A percentile compares a stretch with the other conserved stretches of the same genome.
These are phyloP conservation scores for Perilla frutescens DNA, from an alignment of 257 asterid species.

Conservation along the genomic window DNA sequence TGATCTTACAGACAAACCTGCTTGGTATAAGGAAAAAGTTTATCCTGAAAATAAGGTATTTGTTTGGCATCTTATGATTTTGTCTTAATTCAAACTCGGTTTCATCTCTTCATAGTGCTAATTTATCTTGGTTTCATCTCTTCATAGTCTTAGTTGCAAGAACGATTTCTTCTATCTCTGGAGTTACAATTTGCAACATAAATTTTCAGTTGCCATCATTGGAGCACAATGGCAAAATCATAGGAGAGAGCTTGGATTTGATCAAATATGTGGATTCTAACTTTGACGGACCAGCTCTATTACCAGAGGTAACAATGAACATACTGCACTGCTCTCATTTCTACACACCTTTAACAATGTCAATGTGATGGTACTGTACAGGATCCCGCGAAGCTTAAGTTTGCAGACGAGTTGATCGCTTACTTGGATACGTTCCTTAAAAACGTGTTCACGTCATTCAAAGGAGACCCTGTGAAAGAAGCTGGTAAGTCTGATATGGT, in stretches of 20 bases:
- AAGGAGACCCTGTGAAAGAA: constrained; percentile 51
- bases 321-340: neutral
- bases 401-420: constrained; percentile 62
- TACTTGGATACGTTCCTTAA: constrained; percentile 50
- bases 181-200: neutral
- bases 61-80: neutral
- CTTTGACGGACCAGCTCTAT: constrained; percentile 55
- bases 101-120: neutral
- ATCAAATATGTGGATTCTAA: constrained; percentile 53
- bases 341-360: neutral
- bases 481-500: constrained; percentile 41
- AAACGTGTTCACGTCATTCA: constrained; percentile 42
- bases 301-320: constrained; percentile 37
- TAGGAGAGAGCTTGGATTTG: constrained; percentile 63
- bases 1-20: constrained; percentile 56
- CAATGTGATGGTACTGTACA: constrained; percentile 22
- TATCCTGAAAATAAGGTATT: constrained; percentile 63
- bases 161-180: neutral
- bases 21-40: constrained; percentile 80
- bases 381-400: constrained; percentile 59
- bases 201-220: constrained; percentile 55
- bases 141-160: neutral
- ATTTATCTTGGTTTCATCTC: neutral
- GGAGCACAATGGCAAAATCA: constrained; percentile 62
- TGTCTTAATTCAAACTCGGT: neutral